These are phyloP conservation scores for Sporothrix dimorphospora DNA, from an alignment of 2,329 filamentous ascomycete species.

Conservation along the genomic window DNA sequence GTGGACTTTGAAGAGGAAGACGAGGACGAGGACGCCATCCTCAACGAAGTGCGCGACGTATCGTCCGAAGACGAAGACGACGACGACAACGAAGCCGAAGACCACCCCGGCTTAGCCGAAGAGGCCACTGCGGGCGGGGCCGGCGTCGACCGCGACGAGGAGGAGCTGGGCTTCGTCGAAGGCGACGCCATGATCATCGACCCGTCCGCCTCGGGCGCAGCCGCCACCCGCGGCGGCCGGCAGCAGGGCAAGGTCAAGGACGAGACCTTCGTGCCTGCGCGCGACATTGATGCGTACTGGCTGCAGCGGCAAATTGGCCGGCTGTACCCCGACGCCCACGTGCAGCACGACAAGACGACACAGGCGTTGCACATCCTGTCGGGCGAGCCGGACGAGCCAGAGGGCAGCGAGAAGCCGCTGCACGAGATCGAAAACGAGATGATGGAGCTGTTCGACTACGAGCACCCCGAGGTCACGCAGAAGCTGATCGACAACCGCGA, in stretches of 20 bases:
- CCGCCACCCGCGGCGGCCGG: slow-evolving; percentile 53
- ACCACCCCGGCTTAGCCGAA: slow-evolving; percentile 58
- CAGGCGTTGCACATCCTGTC: slow-evolving; percentile 82
- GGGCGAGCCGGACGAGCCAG: slow-evolving; percentile 68
- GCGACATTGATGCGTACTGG: slow-evolving; percentile 98
- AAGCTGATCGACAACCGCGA: slow-evolving; percentile 90
- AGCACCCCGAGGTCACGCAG: slow-evolving; percentile 89
- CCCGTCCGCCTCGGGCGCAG: slow-evolving; percentile 52
- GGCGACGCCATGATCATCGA: slow-evolving; percentile 85
- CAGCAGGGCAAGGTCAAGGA: slow-evolving; percentile 54
- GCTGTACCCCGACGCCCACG: slow-evolving; percentile 88
- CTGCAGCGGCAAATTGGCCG: slow-evolving; percentile 88
- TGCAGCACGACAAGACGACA: slow-evolving; percentile 89
- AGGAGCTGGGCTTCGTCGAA: slow-evolving; percentile 55
- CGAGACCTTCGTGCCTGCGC: slow-evolving; percentile 70
- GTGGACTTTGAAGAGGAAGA: slow-evolving; percentile 93
- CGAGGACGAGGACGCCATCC: slow-evolving; percentile 78
- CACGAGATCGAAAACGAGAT: slow-evolving; percentile 97
- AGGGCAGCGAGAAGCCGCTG: slow-evolving; percentile 80
- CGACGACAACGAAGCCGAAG: slow-evolving; percentile 68
- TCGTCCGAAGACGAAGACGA: slow-evolving; percentile 79
- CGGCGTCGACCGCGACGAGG: slow-evolving; percentile 52
- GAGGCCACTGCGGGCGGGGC: slow-evolving; percentile 55
- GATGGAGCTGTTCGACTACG: slow-evolving; percentile 98
- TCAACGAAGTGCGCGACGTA: slow-evolving; percentile 87